phyloP scores from a whole-genome alignment of 305 asterid genomes.

The Plantago rigida region DNA sequence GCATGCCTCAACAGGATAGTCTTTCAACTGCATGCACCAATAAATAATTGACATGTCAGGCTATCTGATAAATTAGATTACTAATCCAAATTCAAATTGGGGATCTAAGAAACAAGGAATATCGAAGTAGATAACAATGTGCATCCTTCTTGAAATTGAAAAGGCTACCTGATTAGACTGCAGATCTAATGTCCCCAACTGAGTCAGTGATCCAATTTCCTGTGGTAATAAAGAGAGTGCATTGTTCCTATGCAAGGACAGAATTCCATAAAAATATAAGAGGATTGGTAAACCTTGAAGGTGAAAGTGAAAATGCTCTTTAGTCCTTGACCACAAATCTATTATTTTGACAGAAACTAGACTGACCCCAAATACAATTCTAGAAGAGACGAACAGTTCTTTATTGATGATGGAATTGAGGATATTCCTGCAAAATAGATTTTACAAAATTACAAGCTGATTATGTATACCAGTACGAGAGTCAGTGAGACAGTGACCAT shows the following conservation, averaged over 20 bases:
- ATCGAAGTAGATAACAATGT: not conserved
- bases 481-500: not conserved
- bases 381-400: slow-evolving; percentile 66
- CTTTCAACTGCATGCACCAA: slow-evolving; percentile 59
- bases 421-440: slow-evolving; percentile 61
- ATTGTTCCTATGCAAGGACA: slow-evolving; percentile 49
- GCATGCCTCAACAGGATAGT: slow-evolving; percentile 88
- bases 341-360: slow-evolving; percentile 21
- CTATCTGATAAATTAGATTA: slow-evolving; percentile 6
- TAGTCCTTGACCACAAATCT: slow-evolving; percentile 13
- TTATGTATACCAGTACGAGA: not conserved
- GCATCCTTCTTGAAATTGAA: slow-evolving; percentile 2
- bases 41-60: slow-evolving; percentile 16
- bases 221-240: slow-evolving; percentile 59
- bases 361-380: slow-evolving; percentile 87
- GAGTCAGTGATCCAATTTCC: slow-evolving; percentile 65
- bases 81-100: slow-evolving; percentile 1
- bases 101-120: no score
- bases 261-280: slow-evolving; percentile 22
- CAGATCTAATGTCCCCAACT: slow-evolving; percentile 86
- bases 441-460: not conserved
- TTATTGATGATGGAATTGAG: slow-evolving; percentile 75
- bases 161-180: slow-evolving; percentile 80
- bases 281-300: not conserved
- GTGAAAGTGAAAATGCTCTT: slow-evolving; percentile 13